phyloP scores from a whole-genome alignment of 2,329 filamentous ascomycete species.

The Microdochium bolleyi region DNA sequence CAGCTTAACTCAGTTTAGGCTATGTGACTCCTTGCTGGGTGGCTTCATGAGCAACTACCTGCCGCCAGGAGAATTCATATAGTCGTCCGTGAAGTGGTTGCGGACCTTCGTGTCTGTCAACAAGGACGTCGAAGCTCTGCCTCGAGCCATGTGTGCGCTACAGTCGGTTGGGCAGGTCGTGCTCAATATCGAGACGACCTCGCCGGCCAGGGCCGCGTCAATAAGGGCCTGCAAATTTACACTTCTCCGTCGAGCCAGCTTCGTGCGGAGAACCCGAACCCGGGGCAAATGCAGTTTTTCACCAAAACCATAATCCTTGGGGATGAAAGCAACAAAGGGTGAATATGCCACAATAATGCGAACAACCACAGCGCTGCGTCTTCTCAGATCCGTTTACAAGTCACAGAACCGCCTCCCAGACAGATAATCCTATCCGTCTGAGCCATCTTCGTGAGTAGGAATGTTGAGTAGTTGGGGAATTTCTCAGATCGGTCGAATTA shows the following conservation, averaged over 20 bases:
- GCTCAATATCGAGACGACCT: constrained; percentile 6
- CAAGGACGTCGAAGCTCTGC: constrained; percentile 9
- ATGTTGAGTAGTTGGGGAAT: no score
- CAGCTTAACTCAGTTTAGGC: constrained; percentile 4
- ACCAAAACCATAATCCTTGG: constrained; percentile 10
- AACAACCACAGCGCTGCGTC: constrained; percentile 7
- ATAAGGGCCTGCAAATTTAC: constrained; percentile 11
- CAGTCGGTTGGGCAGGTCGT: constrained; percentile 11
- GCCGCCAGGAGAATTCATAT: constrained; percentile 5
- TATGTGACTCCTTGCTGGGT: constrained; percentile 7
- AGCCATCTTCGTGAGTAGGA: constrained; percentile 10
- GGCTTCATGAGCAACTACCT: constrained; percentile 9
- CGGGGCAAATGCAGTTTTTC: constrained; percentile 8
- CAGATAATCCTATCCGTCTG: constrained; percentile 11
- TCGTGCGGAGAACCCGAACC: constrained; percentile 5
- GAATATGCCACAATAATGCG: constrained; percentile 10
- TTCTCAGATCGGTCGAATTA: no score
- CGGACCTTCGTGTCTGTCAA: constrained; percentile 7
- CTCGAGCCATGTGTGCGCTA: constrained; percentile 12
- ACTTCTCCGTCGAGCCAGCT: constrained; percentile 9
- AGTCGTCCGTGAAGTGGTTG: constrained; percentile 10
- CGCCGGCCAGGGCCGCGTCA: no score
- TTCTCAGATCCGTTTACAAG: constrained; percentile 9
- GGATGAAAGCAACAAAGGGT: constrained; percentile 8
- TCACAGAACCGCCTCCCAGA: constrained; percentile 7